Evolutionary conservation across 1,139 yeast species (phyloP).

Genomic region (Suhomyces yuchorum): DNA sequence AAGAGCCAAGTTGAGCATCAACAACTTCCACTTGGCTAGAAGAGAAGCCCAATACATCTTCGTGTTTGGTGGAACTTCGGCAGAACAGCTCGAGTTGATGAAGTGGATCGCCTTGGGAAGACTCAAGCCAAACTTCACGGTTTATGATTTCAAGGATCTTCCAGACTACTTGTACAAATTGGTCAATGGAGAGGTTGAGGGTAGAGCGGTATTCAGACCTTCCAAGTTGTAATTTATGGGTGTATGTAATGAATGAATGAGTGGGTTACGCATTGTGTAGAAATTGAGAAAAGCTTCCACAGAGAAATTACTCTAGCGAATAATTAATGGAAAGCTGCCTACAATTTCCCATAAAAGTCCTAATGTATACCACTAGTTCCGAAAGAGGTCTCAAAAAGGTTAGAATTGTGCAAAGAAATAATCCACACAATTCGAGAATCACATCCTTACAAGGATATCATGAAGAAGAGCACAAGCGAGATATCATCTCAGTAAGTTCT

Average conservation of each 20-base stretch:
- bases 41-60: slow-evolving; percentile 46
- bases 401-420: too few relatives aligned
- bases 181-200: slow-evolving; percentile 41
- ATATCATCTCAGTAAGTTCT: too few relatives aligned
- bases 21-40: slow-evolving; percentile 40
- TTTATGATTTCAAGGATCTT: slow-evolving; percentile 37
- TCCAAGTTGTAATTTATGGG: slow-evolving; percentile 14
- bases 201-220: slow-evolving; percentile 49
- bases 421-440: too few relatives aligned
- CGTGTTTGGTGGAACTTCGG: slow-evolving; percentile 50
- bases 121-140: slow-evolving; percentile 40
- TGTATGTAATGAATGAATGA: not conserved
- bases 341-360: too few relatives aligned
- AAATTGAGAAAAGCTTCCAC: not conserved
- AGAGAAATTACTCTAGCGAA: too few relatives aligned
- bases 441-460: too few relatives aligned
- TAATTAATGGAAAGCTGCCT: too few relatives aligned
- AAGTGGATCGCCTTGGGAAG: slow-evolving; percentile 45
- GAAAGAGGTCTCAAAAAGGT: too few relatives aligned
- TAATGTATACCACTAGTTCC: too few relatives aligned
- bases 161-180: slow-evolving; percentile 40
- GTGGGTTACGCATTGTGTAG: not conserved
- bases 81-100: slow-evolving; percentile 48
- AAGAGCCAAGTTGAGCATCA: slow-evolving; percentile 30
- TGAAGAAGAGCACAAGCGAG: too few relatives aligned